These are phyloP conservation scores for Pseudoperonospora humuli DNA, from an alignment of 352 stramenopile genomes.

Conservation along the genomic window DNA sequence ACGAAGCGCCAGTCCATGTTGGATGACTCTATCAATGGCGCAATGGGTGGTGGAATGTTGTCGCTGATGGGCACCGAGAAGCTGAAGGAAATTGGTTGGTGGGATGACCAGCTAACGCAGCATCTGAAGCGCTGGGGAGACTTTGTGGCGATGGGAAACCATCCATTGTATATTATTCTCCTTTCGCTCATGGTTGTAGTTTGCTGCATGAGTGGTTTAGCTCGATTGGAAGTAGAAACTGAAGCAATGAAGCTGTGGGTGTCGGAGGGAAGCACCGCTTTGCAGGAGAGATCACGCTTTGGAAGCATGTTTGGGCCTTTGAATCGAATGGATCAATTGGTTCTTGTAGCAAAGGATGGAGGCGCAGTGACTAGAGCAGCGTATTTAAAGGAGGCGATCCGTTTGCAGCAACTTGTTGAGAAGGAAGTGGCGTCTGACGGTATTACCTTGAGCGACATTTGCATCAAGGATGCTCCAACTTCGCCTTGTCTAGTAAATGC, in stretches of 20 bases:
- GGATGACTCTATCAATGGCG: conserved; percentile 9
- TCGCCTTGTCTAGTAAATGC: conserved; percentile 43
- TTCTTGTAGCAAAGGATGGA: conserved; percentile 52
- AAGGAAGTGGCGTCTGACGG: conserved; percentile 12
- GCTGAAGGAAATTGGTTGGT: conserved; percentile 23
- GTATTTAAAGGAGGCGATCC: conserved; percentile 52
- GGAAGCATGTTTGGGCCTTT: conserved; percentile 45
- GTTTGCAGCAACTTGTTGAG: conserved; percentile 34
- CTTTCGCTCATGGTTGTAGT: conserved; percentile 32
- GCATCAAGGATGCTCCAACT: conserved; percentile 41
- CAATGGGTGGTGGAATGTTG: conserved; percentile 8
- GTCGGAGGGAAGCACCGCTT: conserved; percentile 31
- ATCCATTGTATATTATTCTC: conserved; percentile 39
- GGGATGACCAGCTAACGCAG: conserved; percentile 30
- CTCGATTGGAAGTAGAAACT: conserved; percentile 37
- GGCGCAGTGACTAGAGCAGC: conserved; percentile 32
- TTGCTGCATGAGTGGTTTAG: conserved; percentile 32
- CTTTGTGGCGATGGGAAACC: conserved; percentile 38
- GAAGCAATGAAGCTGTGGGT: conserved; percentile 55
- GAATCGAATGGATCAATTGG: conserved; percentile 43
- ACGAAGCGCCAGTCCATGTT: conserved; percentile 23
- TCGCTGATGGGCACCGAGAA: conserved; percentile 18
- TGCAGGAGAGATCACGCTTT: conserved; percentile 38
- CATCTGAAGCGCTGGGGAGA: conserved; percentile 38
- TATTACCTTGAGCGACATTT: conserved; percentile 40